Evolutionary conservation across 1,284 basidiomycete species (phyloP), one percentile per base, ranked within the genome.

Genomic region (Stereum hirsutum): DNA sequence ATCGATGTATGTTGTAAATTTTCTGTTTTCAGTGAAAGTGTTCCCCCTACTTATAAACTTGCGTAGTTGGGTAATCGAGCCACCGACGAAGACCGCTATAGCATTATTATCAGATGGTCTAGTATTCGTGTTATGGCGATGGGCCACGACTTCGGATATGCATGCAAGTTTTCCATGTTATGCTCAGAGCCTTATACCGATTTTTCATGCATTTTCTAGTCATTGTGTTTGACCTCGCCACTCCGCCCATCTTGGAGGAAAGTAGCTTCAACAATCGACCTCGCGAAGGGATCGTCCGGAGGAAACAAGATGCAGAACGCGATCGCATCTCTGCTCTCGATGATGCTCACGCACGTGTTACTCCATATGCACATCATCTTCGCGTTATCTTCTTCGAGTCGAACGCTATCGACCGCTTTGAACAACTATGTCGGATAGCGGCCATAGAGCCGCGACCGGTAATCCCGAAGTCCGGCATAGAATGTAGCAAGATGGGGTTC

Each of bases 281-380:
- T 1, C 43, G 45, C 2, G 43, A 39, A 5, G 48, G 46, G 10
- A 24, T 39, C n/a, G 14, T 41, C 15, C 41, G 40, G 7, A 40
- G 31, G 20, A 24, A 27, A 17, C 36, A 32, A 21, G 21, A 52
- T 68, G n/a, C 43, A 65, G 42, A 65, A 63, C 72, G 69, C 37
- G 64, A 66, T 32, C 68, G 79, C n/a, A 60, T 81, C 17, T 65
- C 69, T n/a, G 62, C 64, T 20, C 53, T 83, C 17, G 63, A 78
- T 49, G 58, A 66, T 26, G 64, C 65, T 3, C 80, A 83, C 45
- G 57, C 49, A 28, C 50, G 55, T 4, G 64, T 83, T 36, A 70
- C 77, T 0, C 69, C 75, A 10, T 84, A 78, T 50, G 75, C 76
- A 1, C 69, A 72, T 43, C 76, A 83, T 33, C 56, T 83, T 14